Conservation (phyloP, 169 alveolate species). For the Cryptosporidium andersoni region DNA sequence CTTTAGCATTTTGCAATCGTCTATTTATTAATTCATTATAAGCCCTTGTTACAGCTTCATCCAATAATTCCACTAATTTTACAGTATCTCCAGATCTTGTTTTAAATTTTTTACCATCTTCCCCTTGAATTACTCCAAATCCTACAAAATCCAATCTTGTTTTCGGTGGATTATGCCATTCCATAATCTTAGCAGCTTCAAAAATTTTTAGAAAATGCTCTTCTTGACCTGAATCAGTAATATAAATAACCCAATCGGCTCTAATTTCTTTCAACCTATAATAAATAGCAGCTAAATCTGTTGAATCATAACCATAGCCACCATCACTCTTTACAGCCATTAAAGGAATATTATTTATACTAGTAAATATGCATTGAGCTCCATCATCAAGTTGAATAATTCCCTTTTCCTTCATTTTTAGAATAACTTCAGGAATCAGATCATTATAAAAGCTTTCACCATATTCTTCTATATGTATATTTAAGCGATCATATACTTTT, state of each 20-base stretch:
- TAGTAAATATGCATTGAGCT: slow-evolving; percentile 91
- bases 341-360: slow-evolving; percentile 84
- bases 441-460: slow-evolving; percentile 96
- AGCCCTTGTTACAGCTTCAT: slow-evolving; percentile 96
- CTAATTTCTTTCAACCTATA: slow-evolving; percentile 82
- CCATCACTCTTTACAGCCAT: slow-evolving; percentile 97
- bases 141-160: slow-evolving; percentile 95
- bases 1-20: slow-evolving; percentile 1
- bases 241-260: slow-evolving; percentile 91
- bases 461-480: slow-evolving; percentile 84
- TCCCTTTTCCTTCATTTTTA: slow-evolving; percentile 83
- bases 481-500: slow-evolving; percentile 86
- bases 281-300: slow-evolving; percentile 96
- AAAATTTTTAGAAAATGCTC: slow-evolving; percentile 92
- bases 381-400: slow-evolving; percentile 89
- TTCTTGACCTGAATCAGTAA: slow-evolving; percentile 95
- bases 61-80: slow-evolving; percentile 91
- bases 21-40: slow-evolving; percentile 82
- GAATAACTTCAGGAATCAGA: slow-evolving; percentile 83
- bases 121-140: slow-evolving; percentile 94
- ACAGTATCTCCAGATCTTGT: slow-evolving; percentile 95
- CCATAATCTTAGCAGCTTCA: slow-evolving; percentile 92
- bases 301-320: slow-evolving; percentile 98
- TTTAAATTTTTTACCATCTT: slow-evolving; percentile 94
- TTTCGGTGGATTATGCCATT: slow-evolving; percentile 85